Evolutionary conservation across 1,139 yeast species (phyloP), one percentile per base, ranked within the genome.

Genomic region (Groenewaldozyma auringiensis): DNA sequence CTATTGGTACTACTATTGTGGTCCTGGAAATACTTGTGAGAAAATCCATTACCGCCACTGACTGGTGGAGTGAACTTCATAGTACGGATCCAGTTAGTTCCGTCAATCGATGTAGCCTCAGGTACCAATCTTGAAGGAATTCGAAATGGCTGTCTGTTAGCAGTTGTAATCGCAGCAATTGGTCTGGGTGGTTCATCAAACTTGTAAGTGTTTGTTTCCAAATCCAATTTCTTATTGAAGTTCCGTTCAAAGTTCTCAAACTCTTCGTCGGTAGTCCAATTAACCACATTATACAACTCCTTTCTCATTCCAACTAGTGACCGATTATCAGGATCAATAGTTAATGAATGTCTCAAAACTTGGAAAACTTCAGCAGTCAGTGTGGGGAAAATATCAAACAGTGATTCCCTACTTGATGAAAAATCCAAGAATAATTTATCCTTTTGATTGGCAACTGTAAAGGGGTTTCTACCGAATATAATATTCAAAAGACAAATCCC

Each of bases 381-480:
- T 3, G 89, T 74, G 9, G 96, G 88, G 64, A 89, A 92, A 42
- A 88, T 85, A 67, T 92, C 97, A 67, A 88, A 88, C 45, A 92
- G 69, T 0, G 95, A 85, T 63, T 89, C 96, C 54, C 96, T 77
- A 60, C 84, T 84, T 36, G 83, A 76, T 18, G 94, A 92, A 69
- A 85, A 92, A 65, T 87, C 94, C 56, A 85, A 68, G 63, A 88
- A 92, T 46, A 94, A 70, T 61, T 86, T 87, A 65, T 92, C 98
- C 27, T 83, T 76, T 56, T 81, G 80, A 58, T 83, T 81, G 2
- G 97, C 97, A 14, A 82, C 81, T 41, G 67, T 66, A 64, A 92
- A 92, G 2, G 97, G 97, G 63, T 87, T 86, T 60, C 89, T 83
- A 47, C 86, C 94, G 69, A 89, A 92, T 27, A 92, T 83, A 50